Percentiles rank a stretch among this genome's conserved stretches.
Conservation (phyloP, 768 basidiomycete genomes). For the Fistulinella prunicolor region DNA sequence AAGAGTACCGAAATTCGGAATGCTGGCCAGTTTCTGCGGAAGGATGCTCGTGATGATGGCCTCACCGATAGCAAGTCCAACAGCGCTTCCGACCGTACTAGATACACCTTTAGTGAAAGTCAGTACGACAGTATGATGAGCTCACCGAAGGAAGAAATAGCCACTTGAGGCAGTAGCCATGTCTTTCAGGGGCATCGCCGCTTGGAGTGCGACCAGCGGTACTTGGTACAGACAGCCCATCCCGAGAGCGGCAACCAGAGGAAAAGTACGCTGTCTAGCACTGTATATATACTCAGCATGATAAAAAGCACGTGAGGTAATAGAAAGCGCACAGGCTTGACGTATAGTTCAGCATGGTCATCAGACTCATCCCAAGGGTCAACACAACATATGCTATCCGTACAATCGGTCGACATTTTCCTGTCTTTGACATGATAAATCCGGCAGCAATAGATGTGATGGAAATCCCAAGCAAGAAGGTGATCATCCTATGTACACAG, state of each 20-base stretch:
- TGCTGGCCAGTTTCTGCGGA: too few species aligned
- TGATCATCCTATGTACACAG: constrained; percentile 57
- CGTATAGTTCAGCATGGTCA: constrained; percentile 60
- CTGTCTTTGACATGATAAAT: constrained; percentile 52
- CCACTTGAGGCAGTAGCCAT: constrained; percentile 78
- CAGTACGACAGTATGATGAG: not conserved
- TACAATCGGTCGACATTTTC: constrained; percentile 57
- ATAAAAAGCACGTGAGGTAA: not conserved
- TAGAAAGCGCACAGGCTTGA: constrained; percentile 33
- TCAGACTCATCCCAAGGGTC: constrained; percentile 64
- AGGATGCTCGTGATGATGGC: too few species aligned
- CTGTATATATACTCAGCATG: constrained; percentile 30
- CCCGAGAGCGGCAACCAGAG: constrained; percentile 60
- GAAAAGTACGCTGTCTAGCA: constrained; percentile 58
- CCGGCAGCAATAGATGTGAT: constrained; percentile 56
- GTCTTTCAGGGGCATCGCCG: constrained; percentile 79
- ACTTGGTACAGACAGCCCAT: constrained; percentile 61
- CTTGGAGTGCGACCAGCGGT: constrained; percentile 73
- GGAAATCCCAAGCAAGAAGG: constrained; percentile 64
- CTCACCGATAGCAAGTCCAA: too few species aligned
- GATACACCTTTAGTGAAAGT: too few species aligned
- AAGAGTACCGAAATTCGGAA: too few species aligned
- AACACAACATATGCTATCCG: constrained; percentile 59
- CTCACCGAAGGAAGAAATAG: constrained; percentile 65
- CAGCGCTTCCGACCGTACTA: too few species aligned